These are phyloP conservation scores for Actinomortierella wolfii DNA, from an alignment of 371 early-diverging fungal species.

Conservation along the genomic window DNA sequence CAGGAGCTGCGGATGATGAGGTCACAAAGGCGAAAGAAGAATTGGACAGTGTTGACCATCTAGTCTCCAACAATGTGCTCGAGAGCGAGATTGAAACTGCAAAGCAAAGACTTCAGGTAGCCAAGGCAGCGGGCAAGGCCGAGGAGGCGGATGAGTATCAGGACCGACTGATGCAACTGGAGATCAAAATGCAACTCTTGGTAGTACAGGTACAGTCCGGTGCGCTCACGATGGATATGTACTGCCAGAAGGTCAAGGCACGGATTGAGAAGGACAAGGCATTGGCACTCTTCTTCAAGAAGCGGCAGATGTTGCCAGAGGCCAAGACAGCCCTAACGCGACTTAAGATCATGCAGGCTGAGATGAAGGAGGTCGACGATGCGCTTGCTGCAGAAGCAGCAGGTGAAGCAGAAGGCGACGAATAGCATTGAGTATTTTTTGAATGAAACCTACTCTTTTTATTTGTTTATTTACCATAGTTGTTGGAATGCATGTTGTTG, in stretches of 20 bases:
- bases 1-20: slow-evolving; percentile 29
- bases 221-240: slow-evolving; percentile 72
- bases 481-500: background rate
- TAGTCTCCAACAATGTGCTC: slow-evolving; percentile 80
- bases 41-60: slow-evolving; percentile 63
- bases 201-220: slow-evolving; percentile 81
- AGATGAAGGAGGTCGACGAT: slow-evolving; percentile 78
- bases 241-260: slow-evolving; percentile 59
- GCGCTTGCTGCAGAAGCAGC: slow-evolving; percentile 59
- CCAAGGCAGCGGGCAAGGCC: slow-evolving; percentile 47
- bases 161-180: slow-evolving; percentile 69
- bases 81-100: slow-evolving; percentile 70
- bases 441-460: background rate
- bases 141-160: slow-evolving; percentile 63
- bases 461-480: background rate
- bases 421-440: background rate
- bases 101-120: slow-evolving; percentile 52
- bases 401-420: slow-evolving; percentile 13
- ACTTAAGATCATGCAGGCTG: slow-evolving; percentile 80
- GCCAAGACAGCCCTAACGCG: slow-evolving; percentile 72
- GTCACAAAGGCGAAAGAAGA: slow-evolving; percentile 59
- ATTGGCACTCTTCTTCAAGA: slow-evolving; percentile 75
- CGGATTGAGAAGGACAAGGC: slow-evolving; percentile 67
- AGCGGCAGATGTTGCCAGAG: slow-evolving; percentile 62
- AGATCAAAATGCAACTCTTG: slow-evolving; percentile 83